Evolutionary conservation across 139 green algal species (phyloP).

Genomic region (Tetraselmis striata): DNA sequence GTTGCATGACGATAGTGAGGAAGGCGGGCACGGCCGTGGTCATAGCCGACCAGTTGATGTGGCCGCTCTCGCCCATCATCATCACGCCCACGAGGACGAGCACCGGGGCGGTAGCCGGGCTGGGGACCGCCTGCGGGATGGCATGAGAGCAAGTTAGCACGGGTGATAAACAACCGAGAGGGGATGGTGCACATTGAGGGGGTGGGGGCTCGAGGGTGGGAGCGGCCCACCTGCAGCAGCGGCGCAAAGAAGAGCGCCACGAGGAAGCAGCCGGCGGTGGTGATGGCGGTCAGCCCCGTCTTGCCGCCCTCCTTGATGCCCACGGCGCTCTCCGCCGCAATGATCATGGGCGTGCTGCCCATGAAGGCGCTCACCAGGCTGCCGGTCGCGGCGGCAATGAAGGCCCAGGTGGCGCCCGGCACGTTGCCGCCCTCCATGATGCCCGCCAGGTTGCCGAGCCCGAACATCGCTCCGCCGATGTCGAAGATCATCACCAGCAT

Average conservation of each 20-base stretch:
- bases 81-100: constrained; percentile 43
- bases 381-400: constrained; percentile 21
- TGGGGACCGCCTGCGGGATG: constrained; percentile 21
- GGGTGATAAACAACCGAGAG: too few relatives aligned
- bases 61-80: constrained; percentile 40
- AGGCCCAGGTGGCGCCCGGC: constrained; percentile 23
- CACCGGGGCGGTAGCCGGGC: constrained; percentile 31
- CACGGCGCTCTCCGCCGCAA: constrained; percentile 38
- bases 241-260: constrained; percentile 34
- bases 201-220: neutral
- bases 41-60: constrained; percentile 43
- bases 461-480: constrained; percentile 42
- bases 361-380: constrained; percentile 25
- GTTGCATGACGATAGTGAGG: constrained; percentile 43
- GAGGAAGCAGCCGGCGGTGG: constrained; percentile 30
- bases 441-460: constrained; percentile 31
- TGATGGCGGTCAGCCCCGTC: constrained; percentile 36
- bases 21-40: constrained; percentile 37
- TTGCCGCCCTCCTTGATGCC: constrained; percentile 46
- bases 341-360: constrained; percentile 42
- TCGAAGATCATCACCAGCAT: constrained; percentile 46
- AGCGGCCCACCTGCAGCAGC: constrained; percentile 16
- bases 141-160: too few relatives aligned
- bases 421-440: constrained; percentile 22
- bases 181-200: too few relatives aligned